Evolutionary conservation across 805 yeast species (phyloP).

Genomic region (Teunomyces panamensis): DNA sequence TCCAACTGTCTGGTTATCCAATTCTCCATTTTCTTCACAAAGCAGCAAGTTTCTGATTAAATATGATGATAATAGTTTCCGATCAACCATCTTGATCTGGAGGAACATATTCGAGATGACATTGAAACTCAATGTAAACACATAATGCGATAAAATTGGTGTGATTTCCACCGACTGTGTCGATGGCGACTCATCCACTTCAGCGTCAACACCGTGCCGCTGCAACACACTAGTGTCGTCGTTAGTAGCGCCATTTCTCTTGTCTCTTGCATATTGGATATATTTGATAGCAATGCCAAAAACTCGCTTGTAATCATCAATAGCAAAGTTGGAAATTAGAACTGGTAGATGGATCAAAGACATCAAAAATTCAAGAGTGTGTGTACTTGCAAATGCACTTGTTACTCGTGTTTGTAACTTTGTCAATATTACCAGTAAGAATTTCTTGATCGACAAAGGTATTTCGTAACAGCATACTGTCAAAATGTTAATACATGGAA

Average conservation of each 20-base stretch:
- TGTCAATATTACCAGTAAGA: slow-evolving; percentile 64
- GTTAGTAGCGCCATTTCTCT: slow-evolving; percentile 18
- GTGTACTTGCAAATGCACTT: slow-evolving; percentile 63
- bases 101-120: slow-evolving; percentile 73
- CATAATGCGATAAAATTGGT: slow-evolving; percentile 56
- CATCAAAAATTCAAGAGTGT: slow-evolving; percentile 70
- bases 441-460: slow-evolving; percentile 69
- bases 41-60: slow-evolving; percentile 54
- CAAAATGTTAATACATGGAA: slow-evolving; percentile 73
- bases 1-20: slow-evolving; percentile 57
- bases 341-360: slow-evolving; percentile 65
- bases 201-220: slow-evolving; percentile 45
- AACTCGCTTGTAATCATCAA: slow-evolving; percentile 73
- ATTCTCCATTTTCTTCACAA: slow-evolving; percentile 8
- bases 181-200: slow-evolving; percentile 54
- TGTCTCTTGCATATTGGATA: slow-evolving; percentile 67
- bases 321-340: slow-evolving; percentile 66
- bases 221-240: slow-evolving; percentile 15
- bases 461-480: slow-evolving; percentile 79
- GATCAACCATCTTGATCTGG: slow-evolving; percentile 54
- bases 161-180: slow-evolving; percentile 44
- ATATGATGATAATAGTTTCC: slow-evolving; percentile 60
- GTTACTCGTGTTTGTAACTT: slow-evolving; percentile 73
- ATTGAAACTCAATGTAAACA: slow-evolving; percentile 60
- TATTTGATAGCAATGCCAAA: slow-evolving; percentile 82